Evolutionary conservation across 371 early-diverging fungal species (phyloP).

Genomic region (Mucor piriformis): DNA sequence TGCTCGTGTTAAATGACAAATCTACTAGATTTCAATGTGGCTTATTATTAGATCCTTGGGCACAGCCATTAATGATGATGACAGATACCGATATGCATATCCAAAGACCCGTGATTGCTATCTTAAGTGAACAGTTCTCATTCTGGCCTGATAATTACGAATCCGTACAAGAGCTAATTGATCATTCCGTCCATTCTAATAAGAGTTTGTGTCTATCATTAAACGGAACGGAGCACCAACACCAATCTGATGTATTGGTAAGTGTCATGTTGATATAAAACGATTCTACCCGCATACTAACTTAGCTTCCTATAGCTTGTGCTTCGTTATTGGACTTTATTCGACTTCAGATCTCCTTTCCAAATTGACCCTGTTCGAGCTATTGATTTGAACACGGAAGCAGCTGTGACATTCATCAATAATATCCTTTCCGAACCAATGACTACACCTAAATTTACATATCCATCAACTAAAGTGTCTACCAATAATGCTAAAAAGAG

Average conservation of each 20-base stretch:
- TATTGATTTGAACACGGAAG: slow-evolving; percentile 24
- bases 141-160: slow-evolving; percentile 40
- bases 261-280: background rate
- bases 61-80: slow-evolving; percentile 31
- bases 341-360: slow-evolving; percentile 30
- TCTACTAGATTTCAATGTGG: slow-evolving; percentile 36
- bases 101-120: slow-evolving; percentile 42
- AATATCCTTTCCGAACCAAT: slow-evolving; percentile 6
- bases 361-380: slow-evolving; percentile 30
- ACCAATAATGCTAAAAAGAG: background rate
- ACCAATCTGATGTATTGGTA: slow-evolving; percentile 27
- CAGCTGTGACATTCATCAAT: slow-evolving; percentile 24
- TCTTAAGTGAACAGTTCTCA: slow-evolving; percentile 38
- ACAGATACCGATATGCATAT: slow-evolving; percentile 8
- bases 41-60: slow-evolving; percentile 54
- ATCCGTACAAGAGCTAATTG: slow-evolving; percentile 23
- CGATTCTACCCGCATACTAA: background rate
- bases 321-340: slow-evolving; percentile 23
- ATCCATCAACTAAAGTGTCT: background rate
- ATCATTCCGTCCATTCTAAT: slow-evolving; percentile 5
- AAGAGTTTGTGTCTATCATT: slow-evolving; percentile 14
- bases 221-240: slow-evolving; percentile 28
- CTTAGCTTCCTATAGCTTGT: slow-evolving; percentile 8
- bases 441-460: background rate
- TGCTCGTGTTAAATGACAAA: slow-evolving; percentile 21